Base-by-base conservation (phyloP, 768 basidiomycete species). In the Astraeus odoratus region DNA sequence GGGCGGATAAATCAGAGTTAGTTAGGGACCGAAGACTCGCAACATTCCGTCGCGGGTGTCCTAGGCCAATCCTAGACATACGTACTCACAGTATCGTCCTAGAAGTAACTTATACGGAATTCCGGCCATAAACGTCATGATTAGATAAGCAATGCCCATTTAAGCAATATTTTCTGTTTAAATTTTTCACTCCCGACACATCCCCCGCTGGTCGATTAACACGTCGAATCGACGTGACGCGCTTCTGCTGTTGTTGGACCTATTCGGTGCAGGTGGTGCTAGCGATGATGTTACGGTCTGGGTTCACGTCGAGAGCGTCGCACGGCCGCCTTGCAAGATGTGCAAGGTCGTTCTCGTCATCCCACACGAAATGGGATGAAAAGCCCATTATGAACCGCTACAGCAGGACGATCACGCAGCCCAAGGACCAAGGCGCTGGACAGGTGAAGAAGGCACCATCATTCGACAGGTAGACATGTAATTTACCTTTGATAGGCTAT, bases 381-480 rank as follows among this genome's bases (percentile, higher is more conserved):
- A 65, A 66, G 23, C 67, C 68, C 2, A 48, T 78, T 52, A 70
- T 83, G 68, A 83, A 83, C 56, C 71, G 79, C 33, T 81, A 92
- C 72, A 90, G 86, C 61, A 75, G 83, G 53, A 72, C 74, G 25
- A 76, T 98, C 57, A 98, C 96, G 8, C 81, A 85, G 60, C 84
- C 90, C 23, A 99, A 98, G 65, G 82, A 83, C 57, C 95, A 99
- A 64, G 95, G 90, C 26, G 95, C 94, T 25, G 91, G 88, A 61
- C 94, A 97, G 80, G 88, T 81, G 53, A 19, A 58, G 50, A 29
- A 41, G 39, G 16, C 8, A n/a, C 26, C 16, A n/a, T 19, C 9
- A 3, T 5, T 38, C 42, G 40, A 34, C 50, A 22, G 35, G 8
- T 16, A 23, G 16, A 44, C 24, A 46, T 43, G 23, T 26, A 38